These are phyloP conservation scores for Ophiostoma fasciatum DNA, from an alignment of 2,329 filamentous ascomycete species.

Conservation along the genomic window DNA sequence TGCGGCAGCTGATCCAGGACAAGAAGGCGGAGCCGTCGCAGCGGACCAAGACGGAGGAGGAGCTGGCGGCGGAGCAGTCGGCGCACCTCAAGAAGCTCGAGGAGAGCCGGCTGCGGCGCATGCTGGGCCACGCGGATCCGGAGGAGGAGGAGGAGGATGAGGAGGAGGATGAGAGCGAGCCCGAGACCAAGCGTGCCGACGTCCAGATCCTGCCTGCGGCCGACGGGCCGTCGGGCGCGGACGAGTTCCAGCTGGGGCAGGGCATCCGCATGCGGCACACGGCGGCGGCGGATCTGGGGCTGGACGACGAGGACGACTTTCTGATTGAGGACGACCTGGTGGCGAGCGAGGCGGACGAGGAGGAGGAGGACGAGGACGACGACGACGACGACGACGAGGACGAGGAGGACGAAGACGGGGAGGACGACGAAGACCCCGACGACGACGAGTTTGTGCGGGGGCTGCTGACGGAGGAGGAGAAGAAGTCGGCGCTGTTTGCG, in stretches of 20 bases:
- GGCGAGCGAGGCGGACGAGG: conserved; percentile 62
- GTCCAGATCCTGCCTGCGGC: conserved; percentile 16
- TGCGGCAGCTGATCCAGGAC: conserved; percentile 73
- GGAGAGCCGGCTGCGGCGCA: conserved; percentile 65
- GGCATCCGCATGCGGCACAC: conserved; percentile 43
- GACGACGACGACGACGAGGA: conserved; percentile 29
- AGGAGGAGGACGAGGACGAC: conserved; percentile 37
- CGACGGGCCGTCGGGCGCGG: conserved; percentile 34
- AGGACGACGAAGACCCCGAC: conserved; percentile 34
- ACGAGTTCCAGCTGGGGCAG: conserved; percentile 44
- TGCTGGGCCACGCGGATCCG: conserved; percentile 66
- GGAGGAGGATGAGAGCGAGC: conserved; percentile 21
- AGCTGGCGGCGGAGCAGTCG: conserved; percentile 64
- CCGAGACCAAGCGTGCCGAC: conserved; percentile 12
- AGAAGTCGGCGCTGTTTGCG: conserved; percentile 36
- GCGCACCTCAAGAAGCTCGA: conserved; percentile 67
- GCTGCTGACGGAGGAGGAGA: conserved; percentile 44
- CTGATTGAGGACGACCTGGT: conserved; percentile 78
- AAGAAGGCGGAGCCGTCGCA: conserved; percentile 73
- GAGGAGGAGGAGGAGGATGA: conserved; percentile 29
- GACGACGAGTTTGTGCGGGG: conserved; percentile 63
- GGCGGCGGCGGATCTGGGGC: conserved; percentile 47
- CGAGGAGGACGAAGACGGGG: conserved; percentile 30
- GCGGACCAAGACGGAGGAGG: conserved; percentile 82
- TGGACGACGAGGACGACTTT: conserved; percentile 93